Evolutionary conservation across 2,329 filamentous ascomycete genomes (phyloP).

Genomic region (Ampelomyces quisqualis): DNA sequence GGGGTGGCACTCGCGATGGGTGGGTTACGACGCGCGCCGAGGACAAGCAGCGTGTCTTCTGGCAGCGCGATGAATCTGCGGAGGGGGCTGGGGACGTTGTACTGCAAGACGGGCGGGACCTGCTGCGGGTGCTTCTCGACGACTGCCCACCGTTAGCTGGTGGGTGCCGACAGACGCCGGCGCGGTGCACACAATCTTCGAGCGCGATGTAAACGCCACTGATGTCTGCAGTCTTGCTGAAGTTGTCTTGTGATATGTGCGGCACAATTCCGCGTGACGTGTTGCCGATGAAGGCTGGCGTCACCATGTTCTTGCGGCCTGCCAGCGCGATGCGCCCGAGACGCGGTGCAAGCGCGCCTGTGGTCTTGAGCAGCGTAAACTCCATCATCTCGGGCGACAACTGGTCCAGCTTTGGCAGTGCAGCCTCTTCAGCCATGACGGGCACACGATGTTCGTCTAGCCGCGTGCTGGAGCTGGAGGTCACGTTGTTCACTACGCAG

Average conservation of each 20-base stretch:
- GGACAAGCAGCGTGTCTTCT: slow-evolving; percentile 63
- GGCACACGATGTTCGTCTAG: too few species aligned
- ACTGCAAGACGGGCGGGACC: slow-evolving; percentile 56
- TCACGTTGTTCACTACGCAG: too few species aligned
- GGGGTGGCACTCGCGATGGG: slow-evolving; percentile 68
- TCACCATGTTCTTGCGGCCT: slow-evolving; percentile 68
- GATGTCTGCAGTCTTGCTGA: slow-evolving; percentile 65
- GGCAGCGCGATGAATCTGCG: slow-evolving; percentile 76
- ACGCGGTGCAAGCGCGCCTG: slow-evolving; percentile 55
- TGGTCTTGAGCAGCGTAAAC: slow-evolving; percentile 48
- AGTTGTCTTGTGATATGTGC: slow-evolving; percentile 84
- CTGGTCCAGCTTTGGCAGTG: slow-evolving; percentile 20
- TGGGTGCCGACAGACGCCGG: neutral
- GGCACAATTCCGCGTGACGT: slow-evolving; percentile 83
- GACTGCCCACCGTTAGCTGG: slow-evolving; percentile 54
- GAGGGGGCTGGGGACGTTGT: slow-evolving; percentile 55
- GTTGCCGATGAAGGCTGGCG: slow-evolving; percentile 77
- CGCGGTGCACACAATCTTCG: slow-evolving; percentile 77
- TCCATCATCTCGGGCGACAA: slow-evolving; percentile 47
- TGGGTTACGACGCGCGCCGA: slow-evolving; percentile 76
- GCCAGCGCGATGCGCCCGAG: slow-evolving; percentile 66
- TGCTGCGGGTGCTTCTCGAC: slow-evolving; percentile 59
- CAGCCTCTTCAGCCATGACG: slow-evolving; percentile 14
- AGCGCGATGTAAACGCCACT: slow-evolving; percentile 75
- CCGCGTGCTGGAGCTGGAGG: too few species aligned